A percentile compares a stretch with the other conserved stretches of the same genome.
These are phyloP conservation scores for Aspergillus cavernicola DNA, from an alignment of 495 filamentous ascomycete species.

Conservation along the genomic window DNA sequence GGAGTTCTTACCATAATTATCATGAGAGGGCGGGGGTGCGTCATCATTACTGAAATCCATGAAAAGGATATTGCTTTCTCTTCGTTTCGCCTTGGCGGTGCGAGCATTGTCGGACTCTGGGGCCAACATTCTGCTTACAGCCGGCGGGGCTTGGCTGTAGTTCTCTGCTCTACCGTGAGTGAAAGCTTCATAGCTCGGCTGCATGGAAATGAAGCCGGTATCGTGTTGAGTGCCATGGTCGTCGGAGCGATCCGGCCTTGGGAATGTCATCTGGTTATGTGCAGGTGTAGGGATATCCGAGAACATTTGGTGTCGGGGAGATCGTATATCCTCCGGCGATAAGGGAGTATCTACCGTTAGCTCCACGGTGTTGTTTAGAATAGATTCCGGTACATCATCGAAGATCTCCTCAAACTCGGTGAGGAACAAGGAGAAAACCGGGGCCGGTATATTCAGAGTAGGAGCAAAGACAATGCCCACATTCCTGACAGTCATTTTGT, in stretches of 20 bases:
- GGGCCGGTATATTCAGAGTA: slow-evolving; percentile 92
- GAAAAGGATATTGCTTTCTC: slow-evolving; percentile 58
- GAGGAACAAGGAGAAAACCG: slow-evolving; percentile 89
- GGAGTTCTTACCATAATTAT: slow-evolving; percentile 22
- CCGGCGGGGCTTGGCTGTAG: slow-evolving; percentile 25
- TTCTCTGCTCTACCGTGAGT: slow-evolving; percentile 21
- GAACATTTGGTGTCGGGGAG: slow-evolving; percentile 66
- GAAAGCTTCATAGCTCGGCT: slow-evolving; percentile 54
- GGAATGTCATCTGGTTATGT: slow-evolving; percentile 60
- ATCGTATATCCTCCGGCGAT: slow-evolving; percentile 59
- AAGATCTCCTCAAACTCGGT: slow-evolving; percentile 89
- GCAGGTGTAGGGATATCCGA: slow-evolving; percentile 64
- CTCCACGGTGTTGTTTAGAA: slow-evolving; percentile 30
- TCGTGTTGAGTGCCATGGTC: slow-evolving; percentile 37
- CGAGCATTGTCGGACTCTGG: slow-evolving; percentile 36
- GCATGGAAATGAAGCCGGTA: slow-evolving; percentile 59
- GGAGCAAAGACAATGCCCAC: slow-evolving; percentile 99
- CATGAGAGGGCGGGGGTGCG: slow-evolving; percentile 19
- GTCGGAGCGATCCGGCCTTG: slow-evolving; percentile 21
- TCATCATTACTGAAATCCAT: slow-evolving; percentile 41
- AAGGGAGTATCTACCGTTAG: slow-evolving; percentile 41
- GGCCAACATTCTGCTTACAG: slow-evolving; percentile 40
- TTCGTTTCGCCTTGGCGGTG: slow-evolving; percentile 47
- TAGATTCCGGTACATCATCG: slow-evolving; percentile 45
- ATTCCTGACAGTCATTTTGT: slow-evolving; percentile 98